Evolutionary conservation across 1,284 basidiomycete genomes (phyloP), one percentile per base, ranked within the genome.

Genomic region (Bothia castanella): DNA sequence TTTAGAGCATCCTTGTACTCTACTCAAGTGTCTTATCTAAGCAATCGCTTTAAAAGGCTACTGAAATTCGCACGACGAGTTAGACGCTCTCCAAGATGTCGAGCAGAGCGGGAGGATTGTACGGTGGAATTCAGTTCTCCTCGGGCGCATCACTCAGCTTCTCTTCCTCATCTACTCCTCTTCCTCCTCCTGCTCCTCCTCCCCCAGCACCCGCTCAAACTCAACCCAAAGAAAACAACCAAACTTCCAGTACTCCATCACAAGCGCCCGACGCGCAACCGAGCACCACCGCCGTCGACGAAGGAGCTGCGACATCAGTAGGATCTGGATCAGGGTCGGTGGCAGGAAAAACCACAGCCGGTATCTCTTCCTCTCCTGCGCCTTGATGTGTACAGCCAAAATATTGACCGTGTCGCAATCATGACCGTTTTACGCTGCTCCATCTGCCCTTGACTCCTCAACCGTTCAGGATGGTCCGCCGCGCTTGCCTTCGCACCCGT

Each of bases 401-500:
- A 60, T 67, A 67, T 67, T 67, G 63, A 71, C 63, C 64, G 65
- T 66, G 60, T 67, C 62, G 58, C 62, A 55, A 62, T 62, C 67
- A 64, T 66, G 54, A 62, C 59, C 53, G 62, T 70, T 66, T 64
- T 45, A 43, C 54, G 56, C 49, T 50, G 39, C 40, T 46, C 41
- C 52, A n/a, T n/a, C n/a, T n/a, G n/a, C 30, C 25, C 16, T 8
- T 16, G 14, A 14, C 37, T 41, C 42, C 42, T 51, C 50, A 55
- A 53, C 57, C 52, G 48, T 25, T 55, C 63, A 88, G 86, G 81
- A 70, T 91, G 89, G 88, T 91, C 89, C 60, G 85, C 89, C 55
- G 80, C 87, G n/a, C 83, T 91, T 56, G 89, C 87, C 11, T 91
- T 91, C 60, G 89, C 89, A 16, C 89, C 88, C 40, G 77, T 88